Conservation (phyloP, 2,329 filamentous ascomycete species). For the Amauroascus niger region DNA sequence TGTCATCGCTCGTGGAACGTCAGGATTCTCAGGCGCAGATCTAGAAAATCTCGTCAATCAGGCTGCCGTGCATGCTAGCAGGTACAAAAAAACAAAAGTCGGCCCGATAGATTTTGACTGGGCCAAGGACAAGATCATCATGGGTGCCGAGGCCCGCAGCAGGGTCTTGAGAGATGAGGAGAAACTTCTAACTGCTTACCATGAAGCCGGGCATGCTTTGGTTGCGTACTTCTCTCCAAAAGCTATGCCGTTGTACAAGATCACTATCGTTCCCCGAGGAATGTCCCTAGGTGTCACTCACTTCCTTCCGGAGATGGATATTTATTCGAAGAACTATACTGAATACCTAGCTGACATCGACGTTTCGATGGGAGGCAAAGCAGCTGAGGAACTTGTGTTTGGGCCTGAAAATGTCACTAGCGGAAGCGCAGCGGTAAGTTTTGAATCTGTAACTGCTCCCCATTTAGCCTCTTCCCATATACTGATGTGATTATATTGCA, state of each 20-base stretch:
- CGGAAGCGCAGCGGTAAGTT: constrained; percentile 66
- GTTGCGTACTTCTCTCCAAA: constrained; percentile 74
- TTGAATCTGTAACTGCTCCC: neutral
- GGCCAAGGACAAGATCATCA: constrained; percentile 96
- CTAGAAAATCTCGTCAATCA: constrained; percentile 96
- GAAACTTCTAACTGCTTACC: constrained; percentile 90
- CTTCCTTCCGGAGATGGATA: constrained; percentile 82
- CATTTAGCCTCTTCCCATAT: neutral
- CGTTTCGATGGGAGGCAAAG: constrained; percentile 73
- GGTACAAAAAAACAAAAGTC: constrained; percentile 67
- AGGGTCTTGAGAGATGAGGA: constrained; percentile 88
- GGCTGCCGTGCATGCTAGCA: constrained; percentile 87
- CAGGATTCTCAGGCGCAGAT: constrained; percentile 89
- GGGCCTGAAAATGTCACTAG: constrained; percentile 85
- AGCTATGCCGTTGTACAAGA: constrained; percentile 79
- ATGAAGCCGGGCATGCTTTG: constrained; percentile 90
- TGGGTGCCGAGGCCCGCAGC: constrained; percentile 86
- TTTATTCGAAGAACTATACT: constrained; percentile 75
- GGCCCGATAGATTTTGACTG: constrained; percentile 78
- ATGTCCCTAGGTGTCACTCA: constrained; percentile 78
- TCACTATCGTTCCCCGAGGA: constrained; percentile 89
- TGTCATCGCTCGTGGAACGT: constrained; percentile 73
- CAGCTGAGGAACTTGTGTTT: constrained; percentile 81
- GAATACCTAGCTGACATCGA: constrained; percentile 76
- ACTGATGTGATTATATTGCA: constrained; percentile 41